Percentiles rank a stretch among this genome's conserved stretches.
phyloP scores from a whole-genome alignment of 1,284 basidiomycete species.

The Rhodotorula sp. region DNA sequence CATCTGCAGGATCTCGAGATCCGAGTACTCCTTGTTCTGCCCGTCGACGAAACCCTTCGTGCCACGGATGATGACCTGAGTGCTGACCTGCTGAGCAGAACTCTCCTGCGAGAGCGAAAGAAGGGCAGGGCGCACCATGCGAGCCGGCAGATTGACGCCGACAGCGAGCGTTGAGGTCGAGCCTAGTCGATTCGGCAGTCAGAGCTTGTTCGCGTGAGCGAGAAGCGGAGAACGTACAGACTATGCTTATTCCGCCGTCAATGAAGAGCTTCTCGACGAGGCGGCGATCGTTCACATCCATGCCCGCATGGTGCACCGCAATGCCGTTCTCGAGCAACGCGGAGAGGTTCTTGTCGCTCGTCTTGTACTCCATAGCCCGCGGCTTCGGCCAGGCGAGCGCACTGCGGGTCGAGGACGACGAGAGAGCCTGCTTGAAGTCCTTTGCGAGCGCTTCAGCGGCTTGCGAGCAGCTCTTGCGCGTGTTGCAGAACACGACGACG shows the following conservation, averaged over 20 bases:
- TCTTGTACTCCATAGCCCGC: slow-evolving; percentile 22
- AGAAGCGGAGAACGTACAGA: slow-evolving; percentile 54
- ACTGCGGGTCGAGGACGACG: slow-evolving; percentile 64
- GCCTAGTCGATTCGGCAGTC: neutral
- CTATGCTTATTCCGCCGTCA: slow-evolving; percentile 64
- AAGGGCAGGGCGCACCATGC: slow-evolving; percentile 29
- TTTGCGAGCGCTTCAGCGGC: slow-evolving; percentile 75
- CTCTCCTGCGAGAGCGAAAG: slow-evolving; percentile 62
- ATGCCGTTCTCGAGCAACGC: slow-evolving; percentile 59
- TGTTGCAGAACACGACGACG: slow-evolving; percentile 79
- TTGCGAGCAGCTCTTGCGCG: slow-evolving; percentile 67
- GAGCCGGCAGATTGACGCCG: slow-evolving; percentile 70
- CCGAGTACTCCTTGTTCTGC: slow-evolving; percentile 68
- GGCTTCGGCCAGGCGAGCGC: slow-evolving; percentile 19
- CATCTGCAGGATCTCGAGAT: slow-evolving; percentile 74
- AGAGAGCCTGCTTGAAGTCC: slow-evolving; percentile 64
- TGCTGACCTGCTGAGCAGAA: slow-evolving; percentile 37
- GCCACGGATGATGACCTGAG: slow-evolving; percentile 72
- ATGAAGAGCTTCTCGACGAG: slow-evolving; percentile 70
- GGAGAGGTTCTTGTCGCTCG: slow-evolving; percentile 45
- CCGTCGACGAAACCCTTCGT: slow-evolving; percentile 61
- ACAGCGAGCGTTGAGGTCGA: slow-evolving; percentile 74
- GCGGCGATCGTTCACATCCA: slow-evolving; percentile 69
- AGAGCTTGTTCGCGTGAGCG: too few relatives aligned
- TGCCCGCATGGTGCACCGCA: slow-evolving; percentile 82